These are phyloP conservation scores for Sclerotinia nivalis DNA, from an alignment of 2,329 filamentous ascomycete species.

Conservation along the genomic window DNA sequence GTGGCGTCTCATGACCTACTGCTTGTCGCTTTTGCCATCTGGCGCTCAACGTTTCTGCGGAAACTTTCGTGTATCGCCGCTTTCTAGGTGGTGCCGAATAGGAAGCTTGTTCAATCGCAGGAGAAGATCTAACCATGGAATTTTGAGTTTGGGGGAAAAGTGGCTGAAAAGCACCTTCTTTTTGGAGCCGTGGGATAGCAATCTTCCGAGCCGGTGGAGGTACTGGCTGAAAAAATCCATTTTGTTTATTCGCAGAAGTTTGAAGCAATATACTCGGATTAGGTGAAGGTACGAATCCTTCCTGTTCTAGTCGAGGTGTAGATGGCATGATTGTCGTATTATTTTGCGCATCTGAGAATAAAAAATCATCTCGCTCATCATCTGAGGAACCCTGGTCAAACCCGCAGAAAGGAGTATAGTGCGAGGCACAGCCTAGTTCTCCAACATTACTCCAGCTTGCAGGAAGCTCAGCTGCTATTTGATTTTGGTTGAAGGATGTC, in stretches of 20 bases:
- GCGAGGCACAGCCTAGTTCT: neutral
- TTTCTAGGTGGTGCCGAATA: neutral
- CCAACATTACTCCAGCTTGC: neutral
- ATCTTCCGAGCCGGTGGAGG: neutral
- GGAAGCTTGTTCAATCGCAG: neutral
- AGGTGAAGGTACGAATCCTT: neutral
- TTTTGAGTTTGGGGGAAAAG: neutral
- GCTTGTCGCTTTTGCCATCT: neutral
- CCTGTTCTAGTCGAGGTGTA: neutral
- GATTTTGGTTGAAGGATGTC: neutral
- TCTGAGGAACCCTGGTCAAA: neutral
- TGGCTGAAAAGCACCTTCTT: neutral
- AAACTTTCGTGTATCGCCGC: neutral
- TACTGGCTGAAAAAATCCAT: neutral
- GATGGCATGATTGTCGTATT: neutral
- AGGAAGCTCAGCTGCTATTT: neutral
- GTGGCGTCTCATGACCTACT: neutral
- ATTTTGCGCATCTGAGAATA: neutral
- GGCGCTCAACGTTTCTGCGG: neutral
- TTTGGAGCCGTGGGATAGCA: slow-evolving; percentile 1
- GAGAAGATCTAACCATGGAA: neutral
- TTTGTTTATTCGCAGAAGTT: neutral
- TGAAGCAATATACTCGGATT: neutral
- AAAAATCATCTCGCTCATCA: neutral
- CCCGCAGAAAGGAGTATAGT: neutral